Percentiles rank a stretch among this genome's conserved stretches.
These are phyloP conservation scores for Biscutella laevigata DNA, from an alignment of 441 rosid genomes.

Conservation along the genomic window DNA sequence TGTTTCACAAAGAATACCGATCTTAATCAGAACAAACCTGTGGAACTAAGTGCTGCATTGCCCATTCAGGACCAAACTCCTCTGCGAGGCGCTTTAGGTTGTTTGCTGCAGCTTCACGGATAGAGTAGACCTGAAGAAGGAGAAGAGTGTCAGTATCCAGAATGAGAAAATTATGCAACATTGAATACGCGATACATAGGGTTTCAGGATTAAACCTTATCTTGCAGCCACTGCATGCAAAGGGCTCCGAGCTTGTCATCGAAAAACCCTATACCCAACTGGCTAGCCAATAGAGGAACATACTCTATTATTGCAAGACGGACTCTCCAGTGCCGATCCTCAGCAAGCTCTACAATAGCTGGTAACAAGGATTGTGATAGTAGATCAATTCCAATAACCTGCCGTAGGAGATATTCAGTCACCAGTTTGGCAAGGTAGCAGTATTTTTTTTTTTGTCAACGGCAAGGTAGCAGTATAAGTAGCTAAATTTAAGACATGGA, in stretches of 20 bases:
- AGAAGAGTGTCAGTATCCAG: constrained; percentile 1
- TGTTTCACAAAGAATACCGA: too few species aligned
- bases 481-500: neutral
- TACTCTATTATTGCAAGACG: constrained; percentile 98
- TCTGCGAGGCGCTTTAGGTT: constrained; percentile 94
- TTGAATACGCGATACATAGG: neutral
- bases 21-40: constrained; percentile 50
- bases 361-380: constrained; percentile 88
- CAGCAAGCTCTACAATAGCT: constrained; percentile 98
- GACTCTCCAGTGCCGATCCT: constrained; percentile 98
- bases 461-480: neutral
- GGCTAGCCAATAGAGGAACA: constrained; percentile 92
- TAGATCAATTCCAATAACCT: constrained; percentile 96
- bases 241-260: constrained; percentile 96
- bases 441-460: too few species aligned
- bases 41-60: constrained; percentile 95
- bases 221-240: constrained; percentile 99
- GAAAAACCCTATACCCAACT: constrained; percentile 89
- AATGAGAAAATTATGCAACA: neutral
- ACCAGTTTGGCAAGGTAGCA: constrained; percentile 19
- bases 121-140: constrained; percentile 66
- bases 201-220: constrained; percentile 47
- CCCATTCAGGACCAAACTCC: constrained; percentile 99
- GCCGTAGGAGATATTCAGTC: constrained; percentile 26
- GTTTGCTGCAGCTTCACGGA: constrained; percentile 99